phyloP scores from a whole-genome alignment of 1,284 basidiomycete species.

The Uromyces viciae-fabae region DNA sequence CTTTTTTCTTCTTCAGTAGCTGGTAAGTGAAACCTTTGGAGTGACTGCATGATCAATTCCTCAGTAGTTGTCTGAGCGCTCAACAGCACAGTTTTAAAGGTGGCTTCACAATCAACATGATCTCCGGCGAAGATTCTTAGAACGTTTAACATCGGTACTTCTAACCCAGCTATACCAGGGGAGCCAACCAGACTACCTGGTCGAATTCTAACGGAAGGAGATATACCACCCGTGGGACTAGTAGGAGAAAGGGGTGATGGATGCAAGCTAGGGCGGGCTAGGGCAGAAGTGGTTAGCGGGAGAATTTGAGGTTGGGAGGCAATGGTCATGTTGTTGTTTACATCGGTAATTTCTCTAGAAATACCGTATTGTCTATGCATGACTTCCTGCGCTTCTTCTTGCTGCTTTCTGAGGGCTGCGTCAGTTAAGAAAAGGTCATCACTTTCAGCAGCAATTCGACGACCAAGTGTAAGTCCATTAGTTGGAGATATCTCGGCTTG shows the following conservation, averaged over 20 bases:
- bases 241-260: slow-evolving; percentile 42
- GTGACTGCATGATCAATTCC: slow-evolving; percentile 82
- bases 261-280: slow-evolving; percentile 23
- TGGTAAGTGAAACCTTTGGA: slow-evolving; percentile 79
- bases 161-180: slow-evolving; percentile 53
- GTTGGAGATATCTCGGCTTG: slow-evolving; percentile 45
- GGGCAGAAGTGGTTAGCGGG: slow-evolving; percentile 45
- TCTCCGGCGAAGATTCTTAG: slow-evolving; percentile 90
- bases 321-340: slow-evolving; percentile 46
- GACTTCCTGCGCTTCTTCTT: slow-evolving; percentile 80
- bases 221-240: slow-evolving; percentile 30
- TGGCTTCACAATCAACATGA: slow-evolving; percentile 80
- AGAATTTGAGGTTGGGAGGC: not conserved
- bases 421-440: slow-evolving; percentile 34
- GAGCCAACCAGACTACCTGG: slow-evolving; percentile 59
- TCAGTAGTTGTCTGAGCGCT: slow-evolving; percentile 76
- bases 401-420: slow-evolving; percentile 65
- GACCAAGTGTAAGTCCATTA: slow-evolving; percentile 49
- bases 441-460: slow-evolving; percentile 56
- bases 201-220: slow-evolving; percentile 49
- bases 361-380: slow-evolving; percentile 73
- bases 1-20: slow-evolving; percentile 58
- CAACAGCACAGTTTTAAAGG: slow-evolving; percentile 93
- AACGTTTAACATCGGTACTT: slow-evolving; percentile 80
- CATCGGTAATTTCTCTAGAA: slow-evolving; percentile 49